A percentile compares a stretch with the other conserved stretches of the same genome.
Conservation (phyloP, 495 filamentous ascomycete species). For the Friedmanniomyces simplex region DNA sequence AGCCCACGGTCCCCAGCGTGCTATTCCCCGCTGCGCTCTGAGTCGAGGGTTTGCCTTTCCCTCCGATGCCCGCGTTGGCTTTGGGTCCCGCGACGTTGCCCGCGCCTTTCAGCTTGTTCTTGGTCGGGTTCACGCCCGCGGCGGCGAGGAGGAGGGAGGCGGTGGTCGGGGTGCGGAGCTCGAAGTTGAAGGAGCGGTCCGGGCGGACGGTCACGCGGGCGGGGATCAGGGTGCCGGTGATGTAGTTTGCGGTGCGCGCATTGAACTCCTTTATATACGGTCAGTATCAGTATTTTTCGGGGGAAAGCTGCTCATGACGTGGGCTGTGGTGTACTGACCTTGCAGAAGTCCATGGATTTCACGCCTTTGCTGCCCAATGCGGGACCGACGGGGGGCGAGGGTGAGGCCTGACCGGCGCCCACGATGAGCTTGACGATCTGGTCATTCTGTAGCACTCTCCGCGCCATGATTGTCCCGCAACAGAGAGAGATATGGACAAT, state of each 20-base stretch:
- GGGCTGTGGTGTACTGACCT: slow-evolving; percentile 45
- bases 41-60: slow-evolving; percentile 17
- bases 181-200: slow-evolving; percentile 88
- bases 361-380: slow-evolving; percentile 96
- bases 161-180: slow-evolving; percentile 84
- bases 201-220: slow-evolving; percentile 83
- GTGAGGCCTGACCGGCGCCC: slow-evolving; percentile 90
- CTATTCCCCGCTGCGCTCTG: slow-evolving; percentile 41
- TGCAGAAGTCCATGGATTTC: slow-evolving; percentile 99
- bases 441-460: slow-evolving; percentile 57
- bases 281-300: not conserved
- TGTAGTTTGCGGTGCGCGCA: slow-evolving; percentile 79
- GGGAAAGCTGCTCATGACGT: not conserved
- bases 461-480: slow-evolving; percentile 53
- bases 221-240: slow-evolving; percentile 74
- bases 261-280: slow-evolving; percentile 74
- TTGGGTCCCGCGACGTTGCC: slow-evolving; percentile 36
- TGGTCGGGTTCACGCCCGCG: slow-evolving; percentile 63
- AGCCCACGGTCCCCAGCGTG: slow-evolving; percentile 69
- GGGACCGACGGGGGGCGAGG: slow-evolving; percentile 94
- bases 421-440: slow-evolving; percentile 97
- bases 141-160: slow-evolving; percentile 79
- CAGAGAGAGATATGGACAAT: not conserved
- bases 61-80: slow-evolving; percentile 13
- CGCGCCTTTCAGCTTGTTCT: slow-evolving; percentile 68